These are phyloP conservation scores for Zygosaccharomyces sapae DNA, from an alignment of 1,139 yeast genomes.

Conservation along the genomic window DNA sequence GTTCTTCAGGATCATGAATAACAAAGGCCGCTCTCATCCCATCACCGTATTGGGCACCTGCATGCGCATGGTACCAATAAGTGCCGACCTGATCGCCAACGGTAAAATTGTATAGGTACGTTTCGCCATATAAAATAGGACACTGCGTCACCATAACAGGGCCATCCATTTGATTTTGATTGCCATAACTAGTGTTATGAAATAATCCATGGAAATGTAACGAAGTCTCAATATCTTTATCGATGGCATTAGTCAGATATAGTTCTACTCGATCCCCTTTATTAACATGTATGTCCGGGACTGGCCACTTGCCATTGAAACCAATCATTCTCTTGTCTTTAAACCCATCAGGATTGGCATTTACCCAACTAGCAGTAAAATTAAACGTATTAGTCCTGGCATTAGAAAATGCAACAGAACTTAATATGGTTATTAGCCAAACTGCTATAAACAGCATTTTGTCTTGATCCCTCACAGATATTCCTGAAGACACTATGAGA, in stretches of 20 bases:
- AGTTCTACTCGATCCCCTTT: conserved; percentile 59
- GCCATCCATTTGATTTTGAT: conserved; percentile 63
- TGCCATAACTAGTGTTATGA: conserved; percentile 46
- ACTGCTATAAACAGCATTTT: conserved; percentile 7
- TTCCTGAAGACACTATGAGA: too few relatives aligned
- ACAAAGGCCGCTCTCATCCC: conserved; percentile 70
- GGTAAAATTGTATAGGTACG: conserved; percentile 60
- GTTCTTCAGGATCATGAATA: conserved; percentile 52
- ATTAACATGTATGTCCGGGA: conserved; percentile 62
- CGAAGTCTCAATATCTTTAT: conserved; percentile 45
- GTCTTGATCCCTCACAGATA: conserved; percentile 44
- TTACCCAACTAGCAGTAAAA: conserved; percentile 53
- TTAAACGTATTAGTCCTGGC: conserved; percentile 51
- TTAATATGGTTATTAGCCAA: conserved; percentile 7
- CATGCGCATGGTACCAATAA: conserved; percentile 81
- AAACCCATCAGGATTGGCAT: conserved; percentile 63
- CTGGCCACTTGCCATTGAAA: conserved; percentile 68
- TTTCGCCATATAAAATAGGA: conserved; percentile 64
- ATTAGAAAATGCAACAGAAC: conserved; percentile 6
- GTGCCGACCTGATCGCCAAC: conserved; percentile 66
- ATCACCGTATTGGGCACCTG: conserved; percentile 71
- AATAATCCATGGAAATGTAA: conserved; percentile 76
- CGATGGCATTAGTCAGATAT: conserved; percentile 55
- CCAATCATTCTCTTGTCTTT: conserved; percentile 53
- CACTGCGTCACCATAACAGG: conserved; percentile 76